Conservation (phyloP, 495 filamentous ascomycete genomes). For the Jackrogersella minutella region DNA sequence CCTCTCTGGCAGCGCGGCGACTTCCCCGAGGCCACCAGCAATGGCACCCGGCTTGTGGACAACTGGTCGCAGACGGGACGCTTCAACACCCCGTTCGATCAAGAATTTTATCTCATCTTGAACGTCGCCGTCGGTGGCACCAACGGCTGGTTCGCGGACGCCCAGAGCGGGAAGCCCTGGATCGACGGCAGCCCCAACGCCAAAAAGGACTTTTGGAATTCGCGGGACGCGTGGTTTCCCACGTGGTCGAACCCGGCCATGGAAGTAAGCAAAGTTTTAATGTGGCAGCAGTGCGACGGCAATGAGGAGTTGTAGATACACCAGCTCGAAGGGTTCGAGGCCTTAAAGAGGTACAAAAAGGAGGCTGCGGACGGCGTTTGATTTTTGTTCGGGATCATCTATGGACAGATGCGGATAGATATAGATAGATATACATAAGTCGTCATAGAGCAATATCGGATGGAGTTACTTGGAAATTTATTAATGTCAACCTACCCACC, state of each 20-base stretch:
- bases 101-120: constrained; percentile 81
- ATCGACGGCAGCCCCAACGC: constrained; percentile 70
- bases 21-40: constrained; percentile 72
- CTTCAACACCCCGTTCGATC: constrained; percentile 77
- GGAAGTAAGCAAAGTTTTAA: constrained; percentile 76
- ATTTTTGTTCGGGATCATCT: too few species aligned
- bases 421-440: background rate
- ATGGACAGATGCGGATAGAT: too few species aligned
- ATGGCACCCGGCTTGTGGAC: constrained; percentile 73
- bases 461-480: too few species aligned
- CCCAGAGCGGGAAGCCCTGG: constrained; percentile 78
- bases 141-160: constrained; percentile 86
- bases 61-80: constrained; percentile 72
- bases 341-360: background rate
- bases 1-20: constrained; percentile 76
- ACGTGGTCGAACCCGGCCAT: constrained; percentile 78
- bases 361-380: constrained; percentile 1
- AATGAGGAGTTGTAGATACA: constrained; percentile 53
- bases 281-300: constrained; percentile 78
- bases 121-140: constrained; percentile 84
- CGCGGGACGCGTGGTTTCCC: constrained; percentile 70
- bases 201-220: constrained; percentile 76
- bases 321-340: background rate
- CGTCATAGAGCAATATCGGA: too few species aligned
- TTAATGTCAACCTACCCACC: too few species aligned